Evolutionary conservation across 495 filamentous ascomycete species (phyloP), one percentile per base, ranked within the genome.

Genomic region (Aspergillus saccharolyticus): DNA sequence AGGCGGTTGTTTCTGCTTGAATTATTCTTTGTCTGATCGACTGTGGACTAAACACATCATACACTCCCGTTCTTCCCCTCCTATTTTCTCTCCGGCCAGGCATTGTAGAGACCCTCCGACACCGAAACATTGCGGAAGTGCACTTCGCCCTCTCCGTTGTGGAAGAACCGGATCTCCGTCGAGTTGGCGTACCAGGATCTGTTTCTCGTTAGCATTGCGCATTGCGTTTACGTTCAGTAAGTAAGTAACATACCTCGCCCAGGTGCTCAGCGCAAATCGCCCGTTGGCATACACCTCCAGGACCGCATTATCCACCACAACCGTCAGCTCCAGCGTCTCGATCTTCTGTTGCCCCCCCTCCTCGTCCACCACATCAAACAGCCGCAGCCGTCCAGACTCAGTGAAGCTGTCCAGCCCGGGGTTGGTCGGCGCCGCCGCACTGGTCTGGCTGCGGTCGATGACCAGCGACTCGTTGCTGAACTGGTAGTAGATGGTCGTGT

Each of bases 401-500:
- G 45, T 63, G 19, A 42, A 22, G 33, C 25, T 55, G 30, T 33
- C 52, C n/a, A 66, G 60, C 15, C 63, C 63, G 20, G 22, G 15
- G n/a, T 60, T 66, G 0, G 63, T 63, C 18, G 52, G 21, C 0
- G 63, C 21, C 0, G 63, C 63, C 12, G 63, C 63, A 42, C 63
- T 66, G 44, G 63, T 66, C 25, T 61, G 55, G 28, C 49, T 59
- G 39, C 63, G 54, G 14, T 66, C 60, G 14, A 66, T 24, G 20
- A 66, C 56, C n/a, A 66, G 54, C 19, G 63, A 66, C 33, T 66
- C 63, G 12, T 66, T 66, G 1, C 60, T 60, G 53, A 66, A 66
- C 53, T 66, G 63, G 53, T 66, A 66, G 39, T 63, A 66, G 44
- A 66, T 52, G 8, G 33, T 60, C 4, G 63, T 66, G 16, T 25